phyloP scores from a whole-genome alignment of 2,329 filamentous ascomycete genomes.

The Colletotrichum lindemuthianum region DNA sequence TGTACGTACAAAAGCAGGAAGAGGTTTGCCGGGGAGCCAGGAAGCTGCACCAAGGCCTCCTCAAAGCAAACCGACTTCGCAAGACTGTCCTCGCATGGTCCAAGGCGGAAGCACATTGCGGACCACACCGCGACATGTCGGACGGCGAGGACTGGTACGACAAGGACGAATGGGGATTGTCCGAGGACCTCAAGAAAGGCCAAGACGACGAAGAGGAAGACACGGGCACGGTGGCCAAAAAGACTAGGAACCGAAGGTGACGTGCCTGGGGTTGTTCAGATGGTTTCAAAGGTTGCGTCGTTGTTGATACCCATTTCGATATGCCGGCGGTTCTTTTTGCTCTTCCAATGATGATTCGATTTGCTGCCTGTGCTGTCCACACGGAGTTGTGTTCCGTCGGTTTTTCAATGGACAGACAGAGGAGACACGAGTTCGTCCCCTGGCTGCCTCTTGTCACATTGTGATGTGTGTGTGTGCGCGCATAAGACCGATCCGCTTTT shows the following conservation, averaged over 20 bases:
- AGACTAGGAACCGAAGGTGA: conserved; percentile 66
- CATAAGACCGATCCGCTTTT: too few species aligned
- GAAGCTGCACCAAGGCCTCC: conserved; percentile 74
- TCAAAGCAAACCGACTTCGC: conserved; percentile 77
- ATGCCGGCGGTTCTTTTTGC: conserved; percentile 17
- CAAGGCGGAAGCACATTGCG: conserved; percentile 79
- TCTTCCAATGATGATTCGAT: neutral
- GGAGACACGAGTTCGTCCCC: too few species aligned
- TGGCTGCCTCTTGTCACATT: too few species aligned
- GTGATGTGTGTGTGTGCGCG: too few species aligned
- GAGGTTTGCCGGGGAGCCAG: conserved; percentile 79
- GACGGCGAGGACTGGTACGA: conserved; percentile 94
- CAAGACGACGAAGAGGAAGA: conserved; percentile 87
- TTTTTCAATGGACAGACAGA: too few species aligned
- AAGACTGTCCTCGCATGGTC: conserved; percentile 78
- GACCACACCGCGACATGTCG: conserved; percentile 77
- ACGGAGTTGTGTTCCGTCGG: too few species aligned
- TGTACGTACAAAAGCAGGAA: conserved; percentile 88
- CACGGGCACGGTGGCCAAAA: conserved; percentile 64
- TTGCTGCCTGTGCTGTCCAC: too few species aligned
- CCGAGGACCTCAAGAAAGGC: conserved; percentile 81
- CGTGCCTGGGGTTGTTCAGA: conserved; percentile 25
- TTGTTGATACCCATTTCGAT: conserved; percentile 36
- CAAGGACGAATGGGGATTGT: conserved; percentile 79
- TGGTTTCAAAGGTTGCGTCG: conserved; percentile 7